Conservation (phyloP, 2,329 filamentous ascomycete genomes). For the Amphichorda felina region DNA sequence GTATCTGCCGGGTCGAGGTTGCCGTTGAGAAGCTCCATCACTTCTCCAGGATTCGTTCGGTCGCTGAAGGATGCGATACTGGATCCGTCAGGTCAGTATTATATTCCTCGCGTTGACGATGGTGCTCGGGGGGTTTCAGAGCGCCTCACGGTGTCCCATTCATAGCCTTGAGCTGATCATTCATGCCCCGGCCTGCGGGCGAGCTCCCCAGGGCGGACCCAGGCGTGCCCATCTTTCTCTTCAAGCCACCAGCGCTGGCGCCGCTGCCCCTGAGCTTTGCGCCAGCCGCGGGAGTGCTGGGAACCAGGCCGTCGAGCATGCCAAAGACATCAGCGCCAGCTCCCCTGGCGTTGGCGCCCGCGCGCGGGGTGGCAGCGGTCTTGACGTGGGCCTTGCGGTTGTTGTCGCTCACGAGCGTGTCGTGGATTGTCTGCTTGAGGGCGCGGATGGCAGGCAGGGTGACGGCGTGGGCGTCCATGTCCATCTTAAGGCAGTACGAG, state of each 20-base stretch:
- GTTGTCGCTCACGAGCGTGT: slow-evolving; percentile 66
- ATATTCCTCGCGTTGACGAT: too few species aligned
- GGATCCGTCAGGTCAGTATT: not conserved
- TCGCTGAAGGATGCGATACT: slow-evolving; percentile 49
- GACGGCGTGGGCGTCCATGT: slow-evolving; percentile 58
- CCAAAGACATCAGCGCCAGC: slow-evolving; percentile 57
- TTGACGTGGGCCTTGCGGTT: slow-evolving; percentile 52
- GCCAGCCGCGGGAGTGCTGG: slow-evolving; percentile 42
- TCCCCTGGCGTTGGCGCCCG: not conserved
- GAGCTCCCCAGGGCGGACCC: slow-evolving; percentile 16
- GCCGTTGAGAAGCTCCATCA: slow-evolving; percentile 72
- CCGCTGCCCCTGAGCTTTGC: slow-evolving; percentile 26
- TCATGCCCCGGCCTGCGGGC: slow-evolving; percentile 16
- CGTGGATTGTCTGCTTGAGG: slow-evolving; percentile 81
- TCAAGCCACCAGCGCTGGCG: slow-evolving; percentile 15
- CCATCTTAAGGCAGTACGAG: slow-evolving; percentile 92
- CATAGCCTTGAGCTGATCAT: slow-evolving; percentile 19
- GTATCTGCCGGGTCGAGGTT: slow-evolving; percentile 56
- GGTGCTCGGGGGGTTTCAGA: too few species aligned
- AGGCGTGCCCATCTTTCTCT: slow-evolving; percentile 16
- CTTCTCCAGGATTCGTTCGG: slow-evolving; percentile 67
- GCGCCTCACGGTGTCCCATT: slow-evolving; percentile 14
- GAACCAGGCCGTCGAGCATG: slow-evolving; percentile 64
- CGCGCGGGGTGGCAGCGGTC: slow-evolving; percentile 43
- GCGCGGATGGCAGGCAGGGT: slow-evolving; percentile 60